phyloP scores from a whole-genome alignment of 805 yeast species.

The Candida berthetii region DNA sequence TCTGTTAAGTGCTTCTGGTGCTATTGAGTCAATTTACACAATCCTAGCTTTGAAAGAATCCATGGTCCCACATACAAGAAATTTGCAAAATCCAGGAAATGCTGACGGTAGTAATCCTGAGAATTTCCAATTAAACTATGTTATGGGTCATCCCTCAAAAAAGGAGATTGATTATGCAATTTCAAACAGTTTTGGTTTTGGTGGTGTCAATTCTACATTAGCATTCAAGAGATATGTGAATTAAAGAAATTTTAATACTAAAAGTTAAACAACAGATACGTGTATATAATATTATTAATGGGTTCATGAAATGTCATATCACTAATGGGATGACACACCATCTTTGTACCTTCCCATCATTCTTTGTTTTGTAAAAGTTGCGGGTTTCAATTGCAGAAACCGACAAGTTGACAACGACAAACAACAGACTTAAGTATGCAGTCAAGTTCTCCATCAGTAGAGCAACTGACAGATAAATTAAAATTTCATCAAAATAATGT shows the following conservation, averaged over 20 bases:
- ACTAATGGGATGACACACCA: slow-evolving; percentile 34
- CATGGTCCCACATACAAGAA: slow-evolving; percentile 74
- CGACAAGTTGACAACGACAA: slow-evolving; percentile 39
- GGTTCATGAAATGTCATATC: neutral
- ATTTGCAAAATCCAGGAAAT: slow-evolving; percentile 49
- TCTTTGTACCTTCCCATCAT: slow-evolving; percentile 14
- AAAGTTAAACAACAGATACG: neutral
- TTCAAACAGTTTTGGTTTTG: slow-evolving; percentile 94
- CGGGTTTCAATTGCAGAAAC: slow-evolving; percentile 50
- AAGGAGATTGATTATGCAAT: slow-evolving; percentile 51
- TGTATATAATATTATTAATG: neutral
- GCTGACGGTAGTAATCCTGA: slow-evolving; percentile 36
- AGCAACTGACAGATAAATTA: slow-evolving; percentile 39
- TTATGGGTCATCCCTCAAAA: slow-evolving; percentile 39
- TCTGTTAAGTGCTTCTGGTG: slow-evolving; percentile 92
- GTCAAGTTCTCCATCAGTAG: slow-evolving; percentile 12
- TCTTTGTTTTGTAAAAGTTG: slow-evolving; percentile 32
- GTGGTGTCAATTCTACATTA: slow-evolving; percentile 87
- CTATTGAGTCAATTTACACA: slow-evolving; percentile 84
- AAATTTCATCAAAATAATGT: slow-evolving; percentile 64
- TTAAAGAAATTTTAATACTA: neutral
- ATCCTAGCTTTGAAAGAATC: slow-evolving; percentile 54
- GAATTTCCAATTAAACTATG: slow-evolving; percentile 47
- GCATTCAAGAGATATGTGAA: slow-evolving; percentile 34
- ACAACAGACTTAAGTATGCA: slow-evolving; percentile 16